Base-by-base conservation (phyloP, 441 rosid genomes). In the Metrosideros polymorpha region DNA sequence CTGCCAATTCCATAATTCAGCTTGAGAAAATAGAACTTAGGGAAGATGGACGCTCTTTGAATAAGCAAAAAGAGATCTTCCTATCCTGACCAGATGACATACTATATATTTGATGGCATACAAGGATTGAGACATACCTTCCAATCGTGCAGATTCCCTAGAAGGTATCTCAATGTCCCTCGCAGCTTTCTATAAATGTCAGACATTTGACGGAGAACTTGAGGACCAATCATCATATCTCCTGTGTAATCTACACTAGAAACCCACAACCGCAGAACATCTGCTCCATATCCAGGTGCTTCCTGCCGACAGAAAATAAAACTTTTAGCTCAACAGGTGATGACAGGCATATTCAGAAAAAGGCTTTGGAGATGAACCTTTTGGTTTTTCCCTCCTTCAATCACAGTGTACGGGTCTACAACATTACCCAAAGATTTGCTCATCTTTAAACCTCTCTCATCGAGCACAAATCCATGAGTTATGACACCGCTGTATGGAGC, bases 71-170 rank as follows among this genome's bases (percentile, higher is more conserved):
- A 22, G n/a, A 54, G 57, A 54, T 54, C 57, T 54, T 12, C 79
- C 79, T 71, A 71, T 71, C 9, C n/a, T 3, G 15, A 71, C 24
- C 24, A 9, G 27, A 71, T 39, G 79, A 71, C 6, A 71, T 71
- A 19, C n/a, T 22, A 35, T 24, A 71, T 39, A 39, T 19, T 8
- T 13, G 15, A 35, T 22, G 8, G 22, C 59, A 30, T 32, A 52
- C 61, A 47, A 83, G 27, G 71, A 59, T 82, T 55, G 66, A 82
- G 89, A 89, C 94, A 91, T 94, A 96, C 99, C 90, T 89, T 92
- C 98, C 98, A 98, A 89, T 98, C 99, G 89, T 98, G 99, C 83
- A 98, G 96, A 95, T 98, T 98, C 42, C 95, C 96, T 92, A 98
- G 91, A 76, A 98, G 98, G 90, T 91, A 98, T 92, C 99, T 92